Base-by-base conservation (phyloP, 441 rosid species). In the Isatis lusitanica region DNA sequence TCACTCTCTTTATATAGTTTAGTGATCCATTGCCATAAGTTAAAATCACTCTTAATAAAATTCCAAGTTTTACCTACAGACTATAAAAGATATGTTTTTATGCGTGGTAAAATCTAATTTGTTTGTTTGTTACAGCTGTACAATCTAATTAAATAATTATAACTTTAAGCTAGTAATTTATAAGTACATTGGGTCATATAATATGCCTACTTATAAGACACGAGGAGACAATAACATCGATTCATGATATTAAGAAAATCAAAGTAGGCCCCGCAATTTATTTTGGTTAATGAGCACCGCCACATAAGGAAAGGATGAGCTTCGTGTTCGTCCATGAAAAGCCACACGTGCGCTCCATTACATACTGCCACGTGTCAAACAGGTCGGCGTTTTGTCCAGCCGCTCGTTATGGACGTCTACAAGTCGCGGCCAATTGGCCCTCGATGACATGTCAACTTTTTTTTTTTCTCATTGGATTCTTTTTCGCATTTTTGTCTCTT, bases 391-490 rank as follows among this genome's bases (percentile, higher is more conserved):
- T 59, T 71, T 51, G 35, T 51, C 38, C 58, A 70, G 61, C 71
- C 42, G 50, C 42, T 70, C 16, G 36, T 38, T 63, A 35, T 56
- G 74, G 71, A 57, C 72, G 52, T 67, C 73, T 57, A 35, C 44
- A 17, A 53, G 24, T 46, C 63, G 56, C 74, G 61, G 21, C 47
- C 33, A 26, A 30, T 15, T 38, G 11, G 31, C 52, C 55, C 11
- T 42, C n/a, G 62, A 5, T 66, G 67, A 74, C 57, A 73, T 66
- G 73, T 58, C 73, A 0, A 21, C 2, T 58, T 15, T 77, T 33
- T 59, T 60, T 59, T 50, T 26, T 26, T 26, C 44, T 52, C 80
- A 77, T 77, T 77, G 80, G 80, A 77, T 77, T 71, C 80, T 35
- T 65, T 71, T 77, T 50, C 16, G 7, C 38, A 13, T 42, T 50